Evolutionary conservation across 2,329 filamentous ascomycete genomes (phyloP).

Genomic region (Davidsoniella eucalypti): DNA sequence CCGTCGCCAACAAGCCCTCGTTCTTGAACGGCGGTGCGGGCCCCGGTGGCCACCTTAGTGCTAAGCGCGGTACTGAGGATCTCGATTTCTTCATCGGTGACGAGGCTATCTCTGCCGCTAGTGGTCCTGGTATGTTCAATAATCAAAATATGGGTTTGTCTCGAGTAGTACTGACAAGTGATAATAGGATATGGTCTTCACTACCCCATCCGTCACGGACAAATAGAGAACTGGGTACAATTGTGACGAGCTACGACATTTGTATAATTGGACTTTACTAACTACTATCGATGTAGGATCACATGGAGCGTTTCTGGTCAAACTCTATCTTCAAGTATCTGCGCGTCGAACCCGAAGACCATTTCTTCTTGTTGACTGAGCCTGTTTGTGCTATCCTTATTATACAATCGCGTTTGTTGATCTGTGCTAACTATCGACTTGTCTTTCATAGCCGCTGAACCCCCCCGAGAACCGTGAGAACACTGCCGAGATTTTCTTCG

Average conservation of each 20-base stretch:
- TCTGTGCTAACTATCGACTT: too few species aligned
- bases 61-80: conserved; percentile 92
- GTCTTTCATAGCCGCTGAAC: conserved; percentile 58
- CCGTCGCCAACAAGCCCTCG: conserved; percentile 86
- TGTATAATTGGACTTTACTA: conserved; percentile 15
- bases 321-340: conserved; percentile 99
- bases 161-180: conserved; percentile 10
- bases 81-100: conserved; percentile 98
- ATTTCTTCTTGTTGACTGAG: conserved; percentile 95
- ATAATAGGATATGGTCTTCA: conserved; percentile 74
- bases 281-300: conserved; percentile 43
- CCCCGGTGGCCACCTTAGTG: conserved; percentile 63
- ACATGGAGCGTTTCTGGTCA: conserved; percentile 99
- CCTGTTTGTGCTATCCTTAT: conserved; percentile 43
- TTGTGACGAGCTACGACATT: conserved; percentile 14
- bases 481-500: conserved; percentile 98
- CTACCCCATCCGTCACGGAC: conserved; percentile 93
- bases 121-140: conserved; percentile 52
- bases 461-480: conserved; percentile 98
- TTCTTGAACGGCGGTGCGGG: conserved; percentile 87
- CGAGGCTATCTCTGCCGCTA: conserved; percentile 71
- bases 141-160: not conserved
- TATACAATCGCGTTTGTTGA: conserved; percentile 4
- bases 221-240: conserved; percentile 94
- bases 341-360: conserved; percentile 92